Base-by-base conservation (phyloP, 371 early-diverging fungal genomes). In the Apophysomyces variabilis region DNA sequence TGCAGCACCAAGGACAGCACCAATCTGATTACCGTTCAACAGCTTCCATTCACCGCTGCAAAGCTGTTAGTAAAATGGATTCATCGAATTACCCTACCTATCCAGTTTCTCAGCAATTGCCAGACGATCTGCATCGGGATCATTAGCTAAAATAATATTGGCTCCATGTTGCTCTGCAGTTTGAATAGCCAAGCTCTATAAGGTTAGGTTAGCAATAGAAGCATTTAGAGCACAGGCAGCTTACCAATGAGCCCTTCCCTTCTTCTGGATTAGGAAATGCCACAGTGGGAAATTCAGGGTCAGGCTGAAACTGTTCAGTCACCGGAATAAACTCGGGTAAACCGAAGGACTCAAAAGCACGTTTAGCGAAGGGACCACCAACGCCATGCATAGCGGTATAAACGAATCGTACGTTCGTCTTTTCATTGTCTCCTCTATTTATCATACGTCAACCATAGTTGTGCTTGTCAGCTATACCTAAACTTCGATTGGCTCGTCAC, bases 361-460 rank as follows among this genome's bases (percentile, higher is more conserved):
- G 82, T 13, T 83, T 75, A 2, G 93, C 95, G 76, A 88, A 93
- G 3, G 87, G 87, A 8, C 84, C 76, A 9, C 98, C 98, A 32
- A 98, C 95, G 60, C 98, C 98, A 68, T 98, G 98, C 96, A 98
- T 96, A 32, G 98, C 91, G 8, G 97, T 98, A 76, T 98, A 97
- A 12, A 91, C 93, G 72, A 93, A 86, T 70, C 88, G 87, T 58
- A 91, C 76, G 37, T 79, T 64, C 0, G 86, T 75, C 5, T 70
- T 66, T 26, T 72, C 66, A 62, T 91, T 88, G 43, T 79, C 85
- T 5, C 73, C 68, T n/a, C 74, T 81, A 50, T 68, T 14, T 9
- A 46, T n/a, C 8, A 11, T 18, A 18, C 37, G 1, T 18, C 45
- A 14, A 32, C 4, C 13, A 13, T 47, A 26, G 14, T 12, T 14